phyloP scores from a whole-genome alignment of 2,329 filamentous ascomycete species.

The Trichoderma arundinaceum region DNA sequence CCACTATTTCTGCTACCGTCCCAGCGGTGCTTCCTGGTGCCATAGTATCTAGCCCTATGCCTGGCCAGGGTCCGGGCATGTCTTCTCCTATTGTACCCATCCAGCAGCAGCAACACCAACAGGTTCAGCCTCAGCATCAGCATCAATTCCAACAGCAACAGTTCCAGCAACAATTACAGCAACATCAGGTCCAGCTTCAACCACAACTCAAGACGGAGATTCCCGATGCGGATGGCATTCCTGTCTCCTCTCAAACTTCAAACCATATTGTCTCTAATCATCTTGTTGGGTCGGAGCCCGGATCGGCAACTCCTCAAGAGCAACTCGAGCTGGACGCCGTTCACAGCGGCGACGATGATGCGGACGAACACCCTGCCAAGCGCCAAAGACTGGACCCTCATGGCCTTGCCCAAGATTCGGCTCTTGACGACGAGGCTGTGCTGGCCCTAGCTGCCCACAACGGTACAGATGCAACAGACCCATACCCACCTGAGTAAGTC shows the following conservation, averaged over 20 bases:
- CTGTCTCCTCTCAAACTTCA: constrained; percentile 4
- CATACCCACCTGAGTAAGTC: constrained; percentile 53
- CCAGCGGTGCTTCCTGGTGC: constrained; percentile 1
- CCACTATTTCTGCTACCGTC: constrained; percentile 22
- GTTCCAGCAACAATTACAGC: constrained; percentile 11
- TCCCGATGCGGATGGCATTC: constrained; percentile 14
- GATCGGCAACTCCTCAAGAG: constrained; percentile 23
- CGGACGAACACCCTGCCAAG: constrained; percentile 48
- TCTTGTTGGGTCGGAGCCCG: constrained; percentile 21
- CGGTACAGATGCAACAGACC: constrained; percentile 45
- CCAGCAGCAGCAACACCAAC: constrained; percentile 18
- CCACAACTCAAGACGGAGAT: constrained; percentile 12
- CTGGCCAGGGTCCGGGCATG: constrained; percentile 17
- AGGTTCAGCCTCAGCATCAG: constrained; percentile 29
- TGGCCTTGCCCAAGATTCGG: constrained; percentile 35
- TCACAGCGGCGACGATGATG: constrained; percentile 38
- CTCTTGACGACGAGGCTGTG: constrained; percentile 53
- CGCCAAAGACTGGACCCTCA: constrained; percentile 47
- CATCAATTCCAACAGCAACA: constrained; percentile 9
- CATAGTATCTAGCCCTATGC: constrained; percentile 13
- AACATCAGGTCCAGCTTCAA: constrained; percentile 16
- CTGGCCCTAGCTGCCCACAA: constrained; percentile 55
- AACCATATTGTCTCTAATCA: constrained; percentile 24
- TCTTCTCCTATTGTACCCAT: constrained; percentile 25
- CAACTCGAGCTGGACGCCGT: constrained; percentile 28